Evolutionary conservation across 805 yeast species (phyloP), one percentile per base, ranked within the genome.

Genomic region (Yamadazyma takamatsuzukensis): DNA sequence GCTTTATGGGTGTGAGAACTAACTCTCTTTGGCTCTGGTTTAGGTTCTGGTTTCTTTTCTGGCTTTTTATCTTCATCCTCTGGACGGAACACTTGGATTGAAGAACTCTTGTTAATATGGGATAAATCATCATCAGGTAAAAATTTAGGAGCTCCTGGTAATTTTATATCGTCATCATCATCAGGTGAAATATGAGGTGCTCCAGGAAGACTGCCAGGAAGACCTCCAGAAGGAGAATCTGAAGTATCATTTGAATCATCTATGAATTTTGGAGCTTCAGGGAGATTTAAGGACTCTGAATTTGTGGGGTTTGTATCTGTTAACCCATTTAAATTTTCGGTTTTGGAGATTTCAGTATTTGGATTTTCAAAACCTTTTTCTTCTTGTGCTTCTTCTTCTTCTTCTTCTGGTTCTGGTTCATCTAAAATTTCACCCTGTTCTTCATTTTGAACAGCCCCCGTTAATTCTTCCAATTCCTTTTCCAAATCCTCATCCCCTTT

Each of bases 131-230:
- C 66, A 33, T 61, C 66, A 1, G 72, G 70, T 15, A 64, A 45
- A 43, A 57, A 61, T 33, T 48, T 58, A 6, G 72, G 72, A 0
- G 68, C 70, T 1, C 71, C 70, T 0, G 72, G 72, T 18, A 66
- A 48, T 33, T 49, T 52, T 13, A 64, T 43, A 9, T 47, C 53
- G 7, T 34, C 40, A 12, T 45, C 52, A 23, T 47, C 54, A 11
- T 49, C 49, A 0, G 63, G 67, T 5, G 53, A 44, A 32, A 60
- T 53, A 30, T 56, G 63, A 3, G 71, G 71, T 0, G 61, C 70
- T 1, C 65, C 63, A 0, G 71, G 71, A 15, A 65, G 51, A 2
- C 39, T 37, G 24, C 48, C 27, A 3, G 27, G 24, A 17, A 14
- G 22, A 11, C 13, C 7, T 15, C 15, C 15, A 16, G 27, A 17